A percentile compares a stretch with the other conserved stretches of the same genome.
phyloP scores from a whole-genome alignment of 2,329 filamentous ascomycete genomes.

The Cladosporium sp. region DNA sequence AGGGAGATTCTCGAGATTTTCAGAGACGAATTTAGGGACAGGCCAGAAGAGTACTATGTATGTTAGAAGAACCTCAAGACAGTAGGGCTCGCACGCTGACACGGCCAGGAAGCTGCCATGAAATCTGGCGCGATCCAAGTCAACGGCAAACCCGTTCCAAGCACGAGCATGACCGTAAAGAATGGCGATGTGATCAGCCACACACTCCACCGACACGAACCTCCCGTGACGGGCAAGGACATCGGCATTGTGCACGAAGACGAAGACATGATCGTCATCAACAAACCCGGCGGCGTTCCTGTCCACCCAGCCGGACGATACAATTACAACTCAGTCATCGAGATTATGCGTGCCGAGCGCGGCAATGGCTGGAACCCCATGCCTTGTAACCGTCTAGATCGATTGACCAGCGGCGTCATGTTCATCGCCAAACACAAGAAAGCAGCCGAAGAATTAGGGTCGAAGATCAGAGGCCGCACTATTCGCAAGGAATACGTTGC shows the following conservation, averaged over 20 bases:
- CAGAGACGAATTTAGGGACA: slow-evolving; percentile 83
- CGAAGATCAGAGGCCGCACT: slow-evolving; percentile 72
- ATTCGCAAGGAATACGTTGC: slow-evolving; percentile 96
- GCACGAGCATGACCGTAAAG: slow-evolving; percentile 65
- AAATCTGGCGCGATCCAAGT: slow-evolving; percentile 72
- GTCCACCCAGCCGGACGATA: slow-evolving; percentile 95
- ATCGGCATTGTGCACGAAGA: slow-evolving; percentile 87
- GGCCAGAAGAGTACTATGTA: slow-evolving; percentile 81
- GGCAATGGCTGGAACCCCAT: slow-evolving; percentile 56
- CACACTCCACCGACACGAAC: slow-evolving; percentile 91
- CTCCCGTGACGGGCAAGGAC: slow-evolving; percentile 76
- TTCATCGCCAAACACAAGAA: slow-evolving; percentile 86
- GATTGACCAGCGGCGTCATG: slow-evolving; percentile 95
- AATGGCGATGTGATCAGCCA: slow-evolving; percentile 93
- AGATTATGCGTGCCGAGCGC: slow-evolving; percentile 82
- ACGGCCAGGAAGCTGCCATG: slow-evolving; percentile 64
- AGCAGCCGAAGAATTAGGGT: slow-evolving; percentile 71
- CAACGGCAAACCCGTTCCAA: slow-evolving; percentile 67
- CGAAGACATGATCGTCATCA: slow-evolving; percentile 89
- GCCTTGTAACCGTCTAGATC: slow-evolving; percentile 88
- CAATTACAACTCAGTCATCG: slow-evolving; percentile 89
- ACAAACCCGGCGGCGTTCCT: slow-evolving; percentile 91
- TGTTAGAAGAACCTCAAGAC: slow-evolving; percentile 22
- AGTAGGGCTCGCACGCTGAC: slow-evolving; percentile 23
- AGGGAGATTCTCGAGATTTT: slow-evolving; percentile 82